These are phyloP conservation scores for Komagataella kurtzmanii DNA, from an alignment of 805 yeast species.

Conservation along the genomic window DNA sequence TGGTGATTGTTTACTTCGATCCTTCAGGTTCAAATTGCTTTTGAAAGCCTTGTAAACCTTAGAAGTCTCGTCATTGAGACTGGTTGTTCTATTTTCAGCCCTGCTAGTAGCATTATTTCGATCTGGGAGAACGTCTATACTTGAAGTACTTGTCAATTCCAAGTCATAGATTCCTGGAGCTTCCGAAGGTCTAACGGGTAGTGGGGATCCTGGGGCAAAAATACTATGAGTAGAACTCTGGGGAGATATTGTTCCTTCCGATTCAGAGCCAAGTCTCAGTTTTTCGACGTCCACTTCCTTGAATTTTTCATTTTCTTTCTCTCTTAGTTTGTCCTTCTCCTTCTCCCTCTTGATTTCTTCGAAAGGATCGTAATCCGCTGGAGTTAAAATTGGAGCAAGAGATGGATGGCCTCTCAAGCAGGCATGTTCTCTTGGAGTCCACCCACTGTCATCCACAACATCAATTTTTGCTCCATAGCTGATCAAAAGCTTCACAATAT, in stretches of 20 bases:
- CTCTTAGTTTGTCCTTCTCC: neutral
- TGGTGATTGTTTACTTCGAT: slow-evolving; percentile 3
- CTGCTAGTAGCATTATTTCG: neutral
- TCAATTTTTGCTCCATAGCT: slow-evolving; percentile 38
- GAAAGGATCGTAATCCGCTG: slow-evolving; percentile 25
- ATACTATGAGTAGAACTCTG: neutral
- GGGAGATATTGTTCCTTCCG: neutral
- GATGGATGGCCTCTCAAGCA: slow-evolving; percentile 75
- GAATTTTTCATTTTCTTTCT: neutral
- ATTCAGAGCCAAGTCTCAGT: neutral
- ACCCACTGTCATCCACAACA: slow-evolving; percentile 69
- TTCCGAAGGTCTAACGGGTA: neutral
- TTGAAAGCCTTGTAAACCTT: neutral
- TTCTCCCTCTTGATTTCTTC: neutral
- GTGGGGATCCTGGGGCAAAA: neutral
- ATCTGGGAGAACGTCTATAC: neutral
- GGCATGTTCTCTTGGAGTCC: slow-evolving; percentile 98
- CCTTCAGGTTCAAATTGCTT: slow-evolving; percentile 5
- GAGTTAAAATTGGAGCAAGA: slow-evolving; percentile 50
- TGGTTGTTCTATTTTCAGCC: neutral
- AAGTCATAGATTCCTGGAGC: neutral
- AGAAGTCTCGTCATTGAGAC: neutral
- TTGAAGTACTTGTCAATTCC: neutral
- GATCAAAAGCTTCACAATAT: slow-evolving; percentile 42
- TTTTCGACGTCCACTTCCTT: neutral